Percentiles rank a stretch among this genome's conserved stretches.
Evolutionary conservation across 805 yeast species (phyloP).

Genomic region (Maudiozyma turicensis): DNA sequence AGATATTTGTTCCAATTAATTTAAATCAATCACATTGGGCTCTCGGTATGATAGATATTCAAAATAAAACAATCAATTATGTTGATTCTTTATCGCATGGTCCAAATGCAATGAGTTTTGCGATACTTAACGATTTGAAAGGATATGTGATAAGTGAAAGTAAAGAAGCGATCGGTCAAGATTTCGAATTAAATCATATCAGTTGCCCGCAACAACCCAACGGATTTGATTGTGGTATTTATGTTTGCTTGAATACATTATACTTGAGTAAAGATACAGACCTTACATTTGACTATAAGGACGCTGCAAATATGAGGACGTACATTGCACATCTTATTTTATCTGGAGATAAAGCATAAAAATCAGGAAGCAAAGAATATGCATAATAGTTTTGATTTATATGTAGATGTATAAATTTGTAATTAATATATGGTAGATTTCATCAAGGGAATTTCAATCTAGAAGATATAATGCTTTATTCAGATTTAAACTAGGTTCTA

Average conservation of each 20-base stretch:
- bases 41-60: conserved; percentile 64
- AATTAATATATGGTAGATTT: too few relatives aligned
- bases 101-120: conserved; percentile 26
- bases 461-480: too few relatives aligned
- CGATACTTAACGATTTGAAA: conserved; percentile 38
- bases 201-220: conserved; percentile 79
- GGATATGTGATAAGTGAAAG: conserved; percentile 65
- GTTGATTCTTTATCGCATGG: conserved; percentile 61
- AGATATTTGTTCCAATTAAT: conserved; percentile 79
- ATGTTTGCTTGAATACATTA: conserved; percentile 69
- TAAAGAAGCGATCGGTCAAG: conserved; percentile 31
- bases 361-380: neutral
- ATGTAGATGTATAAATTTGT: too few relatives aligned
- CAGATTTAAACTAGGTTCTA: too few relatives aligned
- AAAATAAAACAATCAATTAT: conserved; percentile 48
- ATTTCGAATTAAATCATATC: conserved; percentile 25
- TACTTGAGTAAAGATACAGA: conserved; percentile 43
- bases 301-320: conserved; percentile 58
- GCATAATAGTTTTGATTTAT: neutral
- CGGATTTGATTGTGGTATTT: conserved; percentile 94
- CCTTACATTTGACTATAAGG: conserved; percentile 51
- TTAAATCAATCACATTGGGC: conserved; percentile 86
- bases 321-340: conserved; percentile 28
- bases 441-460: too few relatives aligned
- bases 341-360: neutral